Conservation (phyloP, 2,329 filamentous ascomycete species). For the Monosporascus sp. region DNA sequence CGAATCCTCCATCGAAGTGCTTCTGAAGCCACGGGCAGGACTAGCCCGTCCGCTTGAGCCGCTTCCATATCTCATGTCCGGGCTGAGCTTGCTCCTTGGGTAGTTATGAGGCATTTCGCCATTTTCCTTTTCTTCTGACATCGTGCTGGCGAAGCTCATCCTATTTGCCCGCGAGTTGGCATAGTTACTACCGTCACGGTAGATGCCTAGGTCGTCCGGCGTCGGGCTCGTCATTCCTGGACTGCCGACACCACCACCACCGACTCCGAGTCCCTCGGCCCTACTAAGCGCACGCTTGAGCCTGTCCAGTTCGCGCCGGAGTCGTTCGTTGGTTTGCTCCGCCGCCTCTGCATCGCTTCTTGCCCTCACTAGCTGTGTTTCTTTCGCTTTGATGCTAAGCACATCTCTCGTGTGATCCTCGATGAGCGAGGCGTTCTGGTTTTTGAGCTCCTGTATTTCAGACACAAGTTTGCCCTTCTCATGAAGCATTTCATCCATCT, state of each 20-base stretch:
- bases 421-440: slow-evolving; percentile 93
- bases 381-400: slow-evolving; percentile 94
- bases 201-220: slow-evolving; percentile 56
- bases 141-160: slow-evolving; percentile 59
- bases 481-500: slow-evolving; percentile 74
- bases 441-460: slow-evolving; percentile 90
- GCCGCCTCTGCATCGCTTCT: slow-evolving; percentile 85
- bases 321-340: slow-evolving; percentile 77
- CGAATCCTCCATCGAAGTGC: slow-evolving; percentile 24
- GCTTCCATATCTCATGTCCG: slow-evolving; percentile 50
- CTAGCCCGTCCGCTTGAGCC: slow-evolving; percentile 55
- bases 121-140: slow-evolving; percentile 77
- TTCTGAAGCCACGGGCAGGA: slow-evolving; percentile 52
- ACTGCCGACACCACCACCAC: slow-evolving; percentile 35
- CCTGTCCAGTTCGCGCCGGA: slow-evolving; percentile 84
- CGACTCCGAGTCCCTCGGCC: slow-evolving; percentile 46
- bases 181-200: slow-evolving; percentile 45
- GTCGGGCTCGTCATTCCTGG: slow-evolving; percentile 46
- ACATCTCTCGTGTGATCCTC: slow-evolving; percentile 96
- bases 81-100: slow-evolving; percentile 47
- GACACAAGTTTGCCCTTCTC: slow-evolving; percentile 79
- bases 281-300: slow-evolving; percentile 79
- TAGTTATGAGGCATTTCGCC: slow-evolving; percentile 41
- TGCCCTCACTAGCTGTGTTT: slow-evolving; percentile 91
- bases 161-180: slow-evolving; percentile 40